Base-by-base conservation (phyloP, 148 eudicot species). In the Fagopyrum homotropicum region DNA sequence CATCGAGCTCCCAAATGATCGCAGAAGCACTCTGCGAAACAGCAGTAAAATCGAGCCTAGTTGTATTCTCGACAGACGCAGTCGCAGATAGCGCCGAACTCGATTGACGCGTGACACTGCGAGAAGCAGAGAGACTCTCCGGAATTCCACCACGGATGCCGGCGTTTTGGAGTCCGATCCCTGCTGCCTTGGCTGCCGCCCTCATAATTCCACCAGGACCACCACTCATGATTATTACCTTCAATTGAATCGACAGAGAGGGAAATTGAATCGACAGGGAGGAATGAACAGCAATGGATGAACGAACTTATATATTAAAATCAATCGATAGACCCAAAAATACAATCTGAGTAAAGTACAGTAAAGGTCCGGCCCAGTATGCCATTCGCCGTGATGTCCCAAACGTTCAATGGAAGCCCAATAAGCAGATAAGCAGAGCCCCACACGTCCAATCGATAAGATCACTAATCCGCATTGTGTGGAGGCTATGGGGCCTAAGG, bases 171-270 rank as follows among this genome's bases (percentile, higher is more conserved):
- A 56, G 81, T 9, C 84, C 82, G 52, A 88, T 29, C 1, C 95
- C 93, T 80, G 91, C 89, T 4, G 80, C 75, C 81, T 87, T 93
- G 12, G 97, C 85, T 72, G 88, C 97, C 45, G 93, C 87, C 51
- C 93, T 83, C 82, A 93, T 86, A 45, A 83, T 88, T 81, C 79
- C 91, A n/a, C n/a, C n/a, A n/a, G n/a, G n/a, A 26, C 98, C 98
- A 35, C 97, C 98, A 8, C 97, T 97, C 98, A 93, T 93, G 5
- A 57, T 71, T 17, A 14, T 9, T 43, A 22, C 68, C 43, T 4
- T 15, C 4, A 54, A 19, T 57, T 17, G 30, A 11, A 19, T 4
- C 0, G 9, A 6, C 9, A 6, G n/a, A n/a, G n/a, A n/a, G n/a
- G n/a, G n/a, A n/a, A n/a, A n/a, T n/a, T n/a, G n/a, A n/a, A n/a